Evolutionary conservation across 2,329 filamentous ascomycete species (phyloP), one percentile per base, ranked within the genome.

Genomic region (Fusarium scirpi): DNA sequence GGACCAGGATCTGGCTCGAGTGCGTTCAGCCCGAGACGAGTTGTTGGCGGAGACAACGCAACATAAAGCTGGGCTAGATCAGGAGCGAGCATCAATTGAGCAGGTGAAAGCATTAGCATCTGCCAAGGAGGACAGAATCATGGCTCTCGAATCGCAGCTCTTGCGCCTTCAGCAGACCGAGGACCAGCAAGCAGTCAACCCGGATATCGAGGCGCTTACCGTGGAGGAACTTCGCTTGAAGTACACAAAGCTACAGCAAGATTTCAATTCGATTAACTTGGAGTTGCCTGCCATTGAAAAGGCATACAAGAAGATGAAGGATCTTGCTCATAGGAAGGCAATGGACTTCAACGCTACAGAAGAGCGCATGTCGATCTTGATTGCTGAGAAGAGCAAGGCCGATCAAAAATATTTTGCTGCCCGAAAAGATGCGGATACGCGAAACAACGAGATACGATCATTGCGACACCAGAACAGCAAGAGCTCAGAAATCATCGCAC

Each of bases 371-470:
- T 83, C 89, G 20, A 85, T 92, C 25, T 83, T 97, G 22, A 89
- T 89, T 43, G 93, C 94, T 1, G 94, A 99, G 81, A 99, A 99
- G 83, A 90, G 91, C 70, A 98, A 98, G 80, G 95, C 95, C 2
- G 96, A 99, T 76, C 95, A 98, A 77, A 98, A 98, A 81, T 99
- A 97, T 78, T 98, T 98, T 79, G 93, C 93, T 2, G 94, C 94
- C 11, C 94, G 97, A 85, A 98, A 97, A 78, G 92, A 94, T 73
- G 97, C 95, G 77, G 95, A 98, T 76, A 91, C 92, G 46, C 88
- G 94, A 53, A 91, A 94, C 62, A 86, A 88, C 62, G 95, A 98
- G 81, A 91, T 97, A 48, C 87, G 92, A 72, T 88, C 91, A 6
- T 83, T 98, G 62, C 90, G 94, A 65, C 86, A 90, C 67, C 94